phyloP scores from a whole-genome alignment of 148 eudicot genomes.

The Nyssa sinensis region DNA sequence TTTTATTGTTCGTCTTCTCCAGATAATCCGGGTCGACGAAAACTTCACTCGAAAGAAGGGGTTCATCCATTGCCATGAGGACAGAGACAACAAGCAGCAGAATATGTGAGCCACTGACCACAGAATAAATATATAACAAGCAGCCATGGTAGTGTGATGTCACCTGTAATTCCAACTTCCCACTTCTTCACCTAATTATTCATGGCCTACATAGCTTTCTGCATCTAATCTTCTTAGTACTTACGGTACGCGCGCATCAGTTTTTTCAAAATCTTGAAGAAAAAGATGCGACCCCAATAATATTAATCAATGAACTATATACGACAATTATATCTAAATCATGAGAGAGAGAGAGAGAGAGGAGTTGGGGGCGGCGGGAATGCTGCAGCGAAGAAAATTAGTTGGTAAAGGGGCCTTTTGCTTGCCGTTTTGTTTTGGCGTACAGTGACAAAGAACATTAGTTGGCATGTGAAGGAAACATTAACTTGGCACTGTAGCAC shows the following conservation, averaged over 20 bases:
- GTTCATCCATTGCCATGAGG: conserved; percentile 19
- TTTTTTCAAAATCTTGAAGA: too few species aligned
- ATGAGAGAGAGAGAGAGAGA: too few species aligned
- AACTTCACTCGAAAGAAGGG: conserved; percentile 33
- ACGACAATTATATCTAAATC: too few species aligned
- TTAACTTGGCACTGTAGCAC: too few species aligned
- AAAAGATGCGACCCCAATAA: too few species aligned
- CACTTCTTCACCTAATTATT: not conserved
- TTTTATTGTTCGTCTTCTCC: conserved; percentile 6
- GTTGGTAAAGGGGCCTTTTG: not conserved
- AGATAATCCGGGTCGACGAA: conserved; percentile 1
- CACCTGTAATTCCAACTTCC: not conserved
- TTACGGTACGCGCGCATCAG: not conserved
- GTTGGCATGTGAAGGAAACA: not conserved
- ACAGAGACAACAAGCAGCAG: not conserved
- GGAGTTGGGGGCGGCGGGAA: not conserved
- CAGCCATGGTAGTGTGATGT: not conserved
- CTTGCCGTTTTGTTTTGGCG: not conserved
- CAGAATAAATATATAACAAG: too few species aligned
- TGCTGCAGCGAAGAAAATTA: not conserved
- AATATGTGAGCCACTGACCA: not conserved
- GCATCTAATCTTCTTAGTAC: not conserved
- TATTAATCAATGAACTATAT: too few species aligned
- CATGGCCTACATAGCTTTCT: too few species aligned
- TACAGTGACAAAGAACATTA: not conserved